Evolutionary conservation across 78 protist species (phyloP).

Genomic region (Creolimax fragrantissima): DNA sequence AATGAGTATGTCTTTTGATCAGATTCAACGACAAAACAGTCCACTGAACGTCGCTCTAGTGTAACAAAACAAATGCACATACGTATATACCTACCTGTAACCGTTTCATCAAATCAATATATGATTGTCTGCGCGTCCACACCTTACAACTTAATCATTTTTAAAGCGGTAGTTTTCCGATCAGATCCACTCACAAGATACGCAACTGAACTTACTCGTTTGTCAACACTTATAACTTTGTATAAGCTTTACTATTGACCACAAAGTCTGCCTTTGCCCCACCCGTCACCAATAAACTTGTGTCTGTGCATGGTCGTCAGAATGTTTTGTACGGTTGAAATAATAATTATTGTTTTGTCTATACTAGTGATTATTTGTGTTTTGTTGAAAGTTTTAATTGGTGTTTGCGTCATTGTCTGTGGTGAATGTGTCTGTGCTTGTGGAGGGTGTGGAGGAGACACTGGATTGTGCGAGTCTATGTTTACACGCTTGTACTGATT

Average conservation of each 20-base stretch:
- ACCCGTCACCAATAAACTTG: no score
- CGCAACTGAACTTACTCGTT: constrained; percentile 57
- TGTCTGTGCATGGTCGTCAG: no score
- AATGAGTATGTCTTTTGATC: no score
- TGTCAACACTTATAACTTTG: constrained; percentile 40
- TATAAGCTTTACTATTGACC: constrained; percentile 36
- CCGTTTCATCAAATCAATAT: neutral
- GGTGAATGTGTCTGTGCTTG: neutral
- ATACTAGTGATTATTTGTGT: neutral
- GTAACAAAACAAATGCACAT: no score
- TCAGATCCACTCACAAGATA: neutral
- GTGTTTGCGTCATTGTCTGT: neutral
- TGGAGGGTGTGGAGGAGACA: neutral
- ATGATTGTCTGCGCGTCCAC: constrained; percentile 25
- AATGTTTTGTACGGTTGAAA: no score
- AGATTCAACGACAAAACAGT: no score
- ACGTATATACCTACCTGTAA: neutral
- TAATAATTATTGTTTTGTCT: no score
- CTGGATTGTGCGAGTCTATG: neutral
- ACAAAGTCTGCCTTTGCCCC: constrained; percentile 27
- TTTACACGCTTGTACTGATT: neutral
- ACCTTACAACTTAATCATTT: constrained; percentile 34
- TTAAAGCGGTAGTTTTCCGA: neutral
- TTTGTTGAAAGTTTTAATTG: neutral
- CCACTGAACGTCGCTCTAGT: neutral